Conservation (phyloP, 2,329 filamentous ascomycete species). For the Alternaria angustiovoidea region DNA sequence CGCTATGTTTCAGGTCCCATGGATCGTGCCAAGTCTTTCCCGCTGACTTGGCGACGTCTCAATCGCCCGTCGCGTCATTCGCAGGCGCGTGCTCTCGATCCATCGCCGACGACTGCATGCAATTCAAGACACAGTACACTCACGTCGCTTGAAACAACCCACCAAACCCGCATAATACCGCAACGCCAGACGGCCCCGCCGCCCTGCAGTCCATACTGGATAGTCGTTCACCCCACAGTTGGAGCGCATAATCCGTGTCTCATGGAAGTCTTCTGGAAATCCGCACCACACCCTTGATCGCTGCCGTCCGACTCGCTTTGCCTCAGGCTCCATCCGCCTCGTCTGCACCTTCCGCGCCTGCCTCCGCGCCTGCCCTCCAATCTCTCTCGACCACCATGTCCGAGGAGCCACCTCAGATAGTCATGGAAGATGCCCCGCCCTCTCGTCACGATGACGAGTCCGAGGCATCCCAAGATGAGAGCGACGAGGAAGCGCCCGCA, state of each 20-base stretch:
- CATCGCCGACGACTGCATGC: background rate
- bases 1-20: constrained; percentile 39
- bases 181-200: constrained; percentile 7
- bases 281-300: constrained; percentile 30
- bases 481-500: constrained; percentile 39
- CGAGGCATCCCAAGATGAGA: constrained; percentile 34
- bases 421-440: constrained; percentile 19
- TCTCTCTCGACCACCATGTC: constrained; percentile 21
- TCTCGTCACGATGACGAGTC: constrained; percentile 24
- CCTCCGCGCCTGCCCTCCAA: constrained; percentile 4
- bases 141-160: constrained; percentile 38
- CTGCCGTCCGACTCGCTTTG: constrained; percentile 28
- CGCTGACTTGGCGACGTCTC: constrained; percentile 21
- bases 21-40: constrained; percentile 15
- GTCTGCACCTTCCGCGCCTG: constrained; percentile 36
- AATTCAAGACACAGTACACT: background rate
- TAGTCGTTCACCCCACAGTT: constrained; percentile 13
- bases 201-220: constrained; percentile 9
- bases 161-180: constrained; percentile 19
- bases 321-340: constrained; percentile 27
- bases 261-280: constrained; percentile 41
- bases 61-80: constrained; percentile 28
- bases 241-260: constrained; percentile 27
- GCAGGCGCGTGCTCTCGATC: constrained; percentile 13
- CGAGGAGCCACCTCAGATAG: constrained; percentile 22